Evolutionary conservation across 805 yeast species (phyloP).

Genomic region (Saturnispora serradocipensis): DNA sequence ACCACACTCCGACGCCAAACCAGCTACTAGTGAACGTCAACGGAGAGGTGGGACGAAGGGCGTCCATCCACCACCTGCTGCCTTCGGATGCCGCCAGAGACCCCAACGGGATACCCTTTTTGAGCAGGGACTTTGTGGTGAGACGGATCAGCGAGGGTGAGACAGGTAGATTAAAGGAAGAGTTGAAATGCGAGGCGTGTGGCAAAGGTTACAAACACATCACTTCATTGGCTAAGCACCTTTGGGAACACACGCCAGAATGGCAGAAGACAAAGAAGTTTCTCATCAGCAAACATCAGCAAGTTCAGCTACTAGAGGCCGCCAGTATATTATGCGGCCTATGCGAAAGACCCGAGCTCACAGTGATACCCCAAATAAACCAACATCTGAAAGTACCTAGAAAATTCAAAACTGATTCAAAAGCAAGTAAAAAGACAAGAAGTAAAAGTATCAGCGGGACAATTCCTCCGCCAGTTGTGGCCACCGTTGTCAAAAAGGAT

Average conservation of each 20-base stretch:
- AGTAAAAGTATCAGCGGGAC: constrained; percentile 5
- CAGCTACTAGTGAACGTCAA: background rate
- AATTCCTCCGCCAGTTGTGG: background rate
- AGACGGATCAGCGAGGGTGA: constrained; percentile 81
- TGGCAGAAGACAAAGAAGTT: constrained; percentile 83
- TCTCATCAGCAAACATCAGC: constrained; percentile 78
- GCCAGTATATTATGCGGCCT: constrained; percentile 70
- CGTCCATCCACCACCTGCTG: constrained; percentile 1
- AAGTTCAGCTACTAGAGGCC: constrained; percentile 73
- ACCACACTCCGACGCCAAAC: constrained; percentile 11
- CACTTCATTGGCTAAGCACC: constrained; percentile 76
- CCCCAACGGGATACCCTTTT: constrained; percentile 24
- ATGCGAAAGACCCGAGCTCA: constrained; percentile 34
- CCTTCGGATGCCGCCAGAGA: constrained; percentile 9
- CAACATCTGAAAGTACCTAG: constrained; percentile 3
- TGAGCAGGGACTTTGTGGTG: constrained; percentile 64
- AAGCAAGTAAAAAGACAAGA: constrained; percentile 9
- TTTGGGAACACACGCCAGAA: constrained; percentile 93
- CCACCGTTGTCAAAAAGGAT: background rate
- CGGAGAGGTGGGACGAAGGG: constrained; percentile 2
- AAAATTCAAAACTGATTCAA: constrained; percentile 10
- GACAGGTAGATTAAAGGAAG: constrained; percentile 75
- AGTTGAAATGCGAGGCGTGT: constrained; percentile 80
- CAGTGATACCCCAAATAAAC: background rate
- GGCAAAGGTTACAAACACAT: constrained; percentile 89